Evolutionary conservation across 495 filamentous ascomycete species (phyloP).

Genomic region (Aspergillus baeticus): DNA sequence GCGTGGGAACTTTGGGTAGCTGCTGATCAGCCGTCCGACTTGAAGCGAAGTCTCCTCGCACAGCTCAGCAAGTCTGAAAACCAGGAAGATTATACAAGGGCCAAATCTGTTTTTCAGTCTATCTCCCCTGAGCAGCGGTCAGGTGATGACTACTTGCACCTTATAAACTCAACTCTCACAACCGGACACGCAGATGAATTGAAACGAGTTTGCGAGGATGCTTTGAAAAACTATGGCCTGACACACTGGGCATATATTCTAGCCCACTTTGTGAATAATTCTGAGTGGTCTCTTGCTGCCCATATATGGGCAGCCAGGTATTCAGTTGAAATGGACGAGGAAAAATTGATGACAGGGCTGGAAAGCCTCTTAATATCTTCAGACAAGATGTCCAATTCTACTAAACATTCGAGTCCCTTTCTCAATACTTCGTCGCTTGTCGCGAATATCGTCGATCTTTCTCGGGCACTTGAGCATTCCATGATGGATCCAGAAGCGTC

Average conservation of each 20-base stretch:
- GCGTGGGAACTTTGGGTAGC: slow-evolving; percentile 37
- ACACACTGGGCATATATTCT: slow-evolving; percentile 27
- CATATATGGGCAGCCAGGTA: slow-evolving; percentile 19
- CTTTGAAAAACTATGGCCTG: slow-evolving; percentile 20
- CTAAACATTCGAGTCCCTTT: background rate
- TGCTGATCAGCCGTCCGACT: slow-evolving; percentile 26
- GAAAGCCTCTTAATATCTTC: too few species aligned
- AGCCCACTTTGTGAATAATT: slow-evolving; percentile 31
- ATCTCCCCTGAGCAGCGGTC: slow-evolving; percentile 34
- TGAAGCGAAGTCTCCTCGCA: slow-evolving; percentile 33
- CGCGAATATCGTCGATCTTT: slow-evolving; percentile 17
- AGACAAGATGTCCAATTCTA: too few species aligned
- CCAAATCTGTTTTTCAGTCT: slow-evolving; percentile 39
- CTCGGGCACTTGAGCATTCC: slow-evolving; percentile 10
- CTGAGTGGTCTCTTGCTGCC: slow-evolving; percentile 32
- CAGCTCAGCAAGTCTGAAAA: slow-evolving; percentile 37
- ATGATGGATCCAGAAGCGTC: background rate
- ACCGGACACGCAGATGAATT: slow-evolving; percentile 18
- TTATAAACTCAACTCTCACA: slow-evolving; percentile 28
- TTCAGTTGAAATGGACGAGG: slow-evolving; percentile 10
- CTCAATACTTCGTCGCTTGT: slow-evolving; percentile 14
- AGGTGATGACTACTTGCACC: slow-evolving; percentile 36
- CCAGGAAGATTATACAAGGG: slow-evolving; percentile 34
- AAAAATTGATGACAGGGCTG: too few species aligned
- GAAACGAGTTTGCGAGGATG: slow-evolving; percentile 30